Conservation (phyloP, 768 basidiomycete genomes). For the Melanogaster broomeanus region DNA sequence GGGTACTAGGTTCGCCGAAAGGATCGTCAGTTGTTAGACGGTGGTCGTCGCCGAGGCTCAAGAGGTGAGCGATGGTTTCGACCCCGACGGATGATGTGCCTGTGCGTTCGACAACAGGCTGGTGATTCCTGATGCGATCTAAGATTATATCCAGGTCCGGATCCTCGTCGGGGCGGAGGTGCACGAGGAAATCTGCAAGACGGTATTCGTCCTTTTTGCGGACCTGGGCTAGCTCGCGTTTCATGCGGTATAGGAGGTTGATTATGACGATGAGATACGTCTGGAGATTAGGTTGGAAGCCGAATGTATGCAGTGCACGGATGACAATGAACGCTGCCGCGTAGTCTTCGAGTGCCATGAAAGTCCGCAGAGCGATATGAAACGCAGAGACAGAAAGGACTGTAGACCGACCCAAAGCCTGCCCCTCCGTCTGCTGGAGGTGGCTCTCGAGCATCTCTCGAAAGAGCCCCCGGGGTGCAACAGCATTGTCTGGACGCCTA, state of each 20-base stretch:
- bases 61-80: slow-evolving; percentile 21
- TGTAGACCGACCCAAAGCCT: slow-evolving; percentile 21
- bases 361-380: slow-evolving; percentile 45
- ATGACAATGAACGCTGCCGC: slow-evolving; percentile 46
- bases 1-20: neutral
- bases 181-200: slow-evolving; percentile 26
- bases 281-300: slow-evolving; percentile 33
- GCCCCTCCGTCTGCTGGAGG: slow-evolving; percentile 17
- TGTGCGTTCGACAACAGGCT: neutral
- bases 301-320: slow-evolving; percentile 29
- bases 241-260: slow-evolving; percentile 37
- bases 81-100: slow-evolving; percentile 11
- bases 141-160: slow-evolving; percentile 11
- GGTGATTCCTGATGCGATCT: slow-evolving; percentile 13
- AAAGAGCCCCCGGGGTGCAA: slow-evolving; percentile 44
- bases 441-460: slow-evolving; percentile 45
- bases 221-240: slow-evolving; percentile 13
- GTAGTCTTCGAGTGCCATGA: slow-evolving; percentile 48
- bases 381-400: slow-evolving; percentile 37
- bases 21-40: slow-evolving; percentile 6
- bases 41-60: slow-evolving; percentile 13
- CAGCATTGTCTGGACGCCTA: slow-evolving; percentile 19
- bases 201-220: slow-evolving; percentile 7
- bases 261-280: slow-evolving; percentile 44
- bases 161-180: slow-evolving; percentile 22